Base-by-base conservation (phyloP, 805 yeast species). In the Metschnikowia anglica region DNA sequence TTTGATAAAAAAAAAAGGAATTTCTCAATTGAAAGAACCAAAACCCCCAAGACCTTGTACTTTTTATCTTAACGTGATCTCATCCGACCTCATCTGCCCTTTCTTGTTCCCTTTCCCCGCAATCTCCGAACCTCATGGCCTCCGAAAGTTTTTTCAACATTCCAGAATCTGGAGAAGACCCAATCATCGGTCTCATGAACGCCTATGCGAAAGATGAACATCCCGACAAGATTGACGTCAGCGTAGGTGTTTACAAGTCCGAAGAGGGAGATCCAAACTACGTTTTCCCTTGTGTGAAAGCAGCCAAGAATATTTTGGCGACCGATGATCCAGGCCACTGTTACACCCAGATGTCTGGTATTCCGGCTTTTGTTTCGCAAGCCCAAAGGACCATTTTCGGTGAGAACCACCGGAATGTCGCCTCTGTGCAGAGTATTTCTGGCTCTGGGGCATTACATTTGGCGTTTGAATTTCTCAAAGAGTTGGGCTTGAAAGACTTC, bases 211-310 rank as follows among this genome's bases (percentile, higher is more conserved):
- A 24, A 23, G 76, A 72, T 53, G 39, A 55, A 13, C 29, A 47
- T 37, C 64, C 70, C 12, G 31, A 54, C 25, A 70, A 70, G 49
- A 59, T 71, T 21, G 75, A 72, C 46, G 68, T 71, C 16, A 58
- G 70, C 24, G 70, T 72, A 23, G 77, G 77, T 11, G 76, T 72
- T n/a, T 72, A 70, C 56, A 70, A 70, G 41, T 63, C 66, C 24
- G 73, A 64, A 39, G 54, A 56, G 13, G 74, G 73, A 2, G 54
- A 56, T 24, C 52, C 56, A 5, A 34, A 53, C 49, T 66, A 60
- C 51, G 55, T 63, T 8, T 68, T 70, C 48, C 74, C 74, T 12
- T 54, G 66, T 25, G 71, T 72, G 20, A 48, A 54, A 18, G 49
- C 53, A 38, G 73, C 75, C 36, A 70, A 72, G 49, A 48, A 58